Percentiles rank a stretch among this genome's conserved stretches.
Conservation (phyloP, 768 basidiomycete genomes). For the Calvatia gigantea region DNA sequence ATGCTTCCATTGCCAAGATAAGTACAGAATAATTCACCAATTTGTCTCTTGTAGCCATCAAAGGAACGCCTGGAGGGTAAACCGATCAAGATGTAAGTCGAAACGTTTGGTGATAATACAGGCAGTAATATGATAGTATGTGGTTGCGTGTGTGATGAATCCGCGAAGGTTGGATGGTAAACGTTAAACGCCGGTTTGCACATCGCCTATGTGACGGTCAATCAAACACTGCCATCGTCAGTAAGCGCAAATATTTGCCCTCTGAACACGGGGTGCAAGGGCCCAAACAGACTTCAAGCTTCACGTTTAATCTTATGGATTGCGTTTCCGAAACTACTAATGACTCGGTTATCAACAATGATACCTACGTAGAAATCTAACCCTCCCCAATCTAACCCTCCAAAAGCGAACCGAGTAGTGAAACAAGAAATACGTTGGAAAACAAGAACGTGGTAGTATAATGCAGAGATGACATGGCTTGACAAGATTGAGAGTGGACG, state of each 20-base stretch:
- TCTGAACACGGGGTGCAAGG: too few relatives aligned
- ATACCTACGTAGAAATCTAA: slow-evolving; percentile 11
- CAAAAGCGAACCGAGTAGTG: slow-evolving; percentile 13
- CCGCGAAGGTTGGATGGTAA: background rate
- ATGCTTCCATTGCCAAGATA: background rate
- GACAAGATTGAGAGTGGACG: slow-evolving; percentile 10
- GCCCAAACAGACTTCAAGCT: background rate
- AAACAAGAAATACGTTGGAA: slow-evolving; percentile 13
- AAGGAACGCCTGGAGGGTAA: too few relatives aligned
- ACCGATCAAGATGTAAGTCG: too few relatives aligned
- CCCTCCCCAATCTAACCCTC: slow-evolving; percentile 6
- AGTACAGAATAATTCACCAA: background rate
- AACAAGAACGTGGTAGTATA: slow-evolving; percentile 13
- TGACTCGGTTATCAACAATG: slow-evolving; percentile 3
- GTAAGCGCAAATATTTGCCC: background rate
- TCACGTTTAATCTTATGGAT: background rate
- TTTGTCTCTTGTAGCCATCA: slow-evolving; percentile 5
- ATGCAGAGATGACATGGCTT: slow-evolving; percentile 15
- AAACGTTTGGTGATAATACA: too few relatives aligned
- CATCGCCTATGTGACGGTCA: background rate
- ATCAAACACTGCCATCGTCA: background rate
- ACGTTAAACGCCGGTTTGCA: background rate
- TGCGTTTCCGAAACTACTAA: background rate
- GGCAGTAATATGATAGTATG: too few relatives aligned
- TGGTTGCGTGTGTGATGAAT: too few relatives aligned